phyloP scores from a whole-genome alignment of 306 rosid genomes.

The Geum urbanum region DNA sequence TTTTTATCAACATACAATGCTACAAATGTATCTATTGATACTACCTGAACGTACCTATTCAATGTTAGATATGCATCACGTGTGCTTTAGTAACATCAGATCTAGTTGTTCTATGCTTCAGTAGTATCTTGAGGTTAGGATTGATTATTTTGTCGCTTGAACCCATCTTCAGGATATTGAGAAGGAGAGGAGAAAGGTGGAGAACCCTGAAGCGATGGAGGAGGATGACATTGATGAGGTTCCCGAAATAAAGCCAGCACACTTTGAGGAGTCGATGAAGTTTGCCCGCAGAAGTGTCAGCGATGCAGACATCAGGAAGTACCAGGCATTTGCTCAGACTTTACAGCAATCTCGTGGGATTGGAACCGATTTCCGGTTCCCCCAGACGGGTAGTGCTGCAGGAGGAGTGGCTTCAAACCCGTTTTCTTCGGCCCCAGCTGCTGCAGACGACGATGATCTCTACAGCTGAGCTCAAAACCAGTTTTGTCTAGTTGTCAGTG shows the following conservation, averaged over 20 bases:
- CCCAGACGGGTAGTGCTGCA: slow-evolving; percentile 25
- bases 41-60: no score
- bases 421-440: slow-evolving; percentile 43
- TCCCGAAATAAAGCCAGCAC: slow-evolving; percentile 52
- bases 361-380: slow-evolving; percentile 54
- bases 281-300: slow-evolving; percentile 68
- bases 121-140: not conserved
- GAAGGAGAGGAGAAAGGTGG: slow-evolving; percentile 43
- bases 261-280: slow-evolving; percentile 71
- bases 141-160: not conserved
- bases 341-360: slow-evolving; percentile 64
- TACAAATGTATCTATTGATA: no score
- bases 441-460: slow-evolving; percentile 57
- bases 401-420: slow-evolving; percentile 46
- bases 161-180: slow-evolving; percentile 42
- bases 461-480: slow-evolving; percentile 30
- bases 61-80: not conserved
- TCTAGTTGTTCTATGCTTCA: no score
- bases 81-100: not conserved
- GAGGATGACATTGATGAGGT: slow-evolving; percentile 44
- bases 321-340: slow-evolving; percentile 67
- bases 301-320: slow-evolving; percentile 62
- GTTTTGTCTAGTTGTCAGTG: not conserved
- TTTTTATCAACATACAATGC: not conserved
- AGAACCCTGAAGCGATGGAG: slow-evolving; percentile 62